A percentile compares a stretch with the other conserved stretches of the same genome.
These are phyloP conservation scores for Gossypioides kirkii DNA, from an alignment of 345 rosid species.

Conservation along the genomic window DNA sequence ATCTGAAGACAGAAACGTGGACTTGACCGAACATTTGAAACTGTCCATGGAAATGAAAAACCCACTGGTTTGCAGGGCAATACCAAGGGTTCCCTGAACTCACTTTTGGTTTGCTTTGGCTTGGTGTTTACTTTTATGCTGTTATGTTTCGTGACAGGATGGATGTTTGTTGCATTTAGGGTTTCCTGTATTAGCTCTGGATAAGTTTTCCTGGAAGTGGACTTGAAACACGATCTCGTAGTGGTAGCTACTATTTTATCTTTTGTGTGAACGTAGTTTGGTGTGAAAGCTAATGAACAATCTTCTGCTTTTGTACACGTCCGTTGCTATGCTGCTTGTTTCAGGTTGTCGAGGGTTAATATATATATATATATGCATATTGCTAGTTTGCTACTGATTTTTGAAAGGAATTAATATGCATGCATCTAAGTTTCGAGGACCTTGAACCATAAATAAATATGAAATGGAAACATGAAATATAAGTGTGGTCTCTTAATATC, in stretches of 20 bases:
- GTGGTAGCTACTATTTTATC: neutral
- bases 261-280: neutral
- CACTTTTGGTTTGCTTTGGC: neutral
- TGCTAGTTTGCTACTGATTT: no score
- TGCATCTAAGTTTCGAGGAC: no score
- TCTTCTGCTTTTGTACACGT: neutral
- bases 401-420: no score
- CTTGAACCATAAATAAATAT: no score
- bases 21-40: conserved; percentile 43
- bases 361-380: no score
- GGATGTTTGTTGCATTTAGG: neutral
- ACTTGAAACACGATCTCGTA: neutral
- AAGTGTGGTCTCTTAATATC: no score
- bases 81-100: conserved; percentile 28
- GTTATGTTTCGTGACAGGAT: neutral
- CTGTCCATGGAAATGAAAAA: conserved; percentile 65
- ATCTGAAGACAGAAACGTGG: conserved; percentile 27
- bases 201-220: neutral
- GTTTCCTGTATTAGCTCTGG: neutral
- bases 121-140: neutral
- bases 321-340: neutral
- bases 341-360: no score
- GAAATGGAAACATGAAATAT: no score
- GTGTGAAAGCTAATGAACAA: neutral
- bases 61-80: conserved; percentile 47